Evolutionary conservation across 139 green algal genomes (phyloP), one percentile per base, ranked within the genome.

Genomic region (Chlorella ohadii): DNA sequence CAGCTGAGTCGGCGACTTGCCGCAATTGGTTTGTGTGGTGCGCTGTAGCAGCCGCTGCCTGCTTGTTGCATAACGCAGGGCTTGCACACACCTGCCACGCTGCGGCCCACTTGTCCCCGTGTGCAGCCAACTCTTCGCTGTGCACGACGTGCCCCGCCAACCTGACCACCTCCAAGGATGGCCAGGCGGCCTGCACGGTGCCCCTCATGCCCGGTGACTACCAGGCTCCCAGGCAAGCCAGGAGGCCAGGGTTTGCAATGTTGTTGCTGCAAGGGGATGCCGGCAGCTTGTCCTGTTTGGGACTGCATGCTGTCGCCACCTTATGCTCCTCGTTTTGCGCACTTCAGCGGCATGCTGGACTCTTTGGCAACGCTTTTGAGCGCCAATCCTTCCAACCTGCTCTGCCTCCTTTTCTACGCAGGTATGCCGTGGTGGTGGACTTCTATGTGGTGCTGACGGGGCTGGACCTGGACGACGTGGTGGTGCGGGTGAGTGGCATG

Each of bases 381-480:
- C 44, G 9, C 6, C 44, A 6, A 16, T n/a, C 3, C 27, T 82
- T 23, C 76, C 51, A 25, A 74, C 36, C 71, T 31, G 0, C 63
- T 66, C 44, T 56, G 51, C 22, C 11, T 13, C 51, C 51, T 22
- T 22, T 11, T 55, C 7, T 2, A 11, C 19, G 16, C 80, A 83
- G 89, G 28, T 93, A 92, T 57, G 90, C 89, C 11, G 90, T 93
- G 55, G 86, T 93, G 72, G 82, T 93, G 5, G 82, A 65, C 78
- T 91, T 93, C 61, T 87, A 72, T 15, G 84, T 93, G 7, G 65
- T 84, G 34, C 74, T 93, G 9, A 91, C 78, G 15, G 88, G 87
- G 51, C 87, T 87, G 7, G 71, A 83, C 7, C 79, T 84, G 27
- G 87, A 93, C 27, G 84, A 87, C 20, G 86, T 93, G 56, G 84